Evolutionary conservation across 805 yeast genomes (phyloP), one percentile per base, ranked within the genome.

Genomic region (Hanseniaspora vineae): DNA sequence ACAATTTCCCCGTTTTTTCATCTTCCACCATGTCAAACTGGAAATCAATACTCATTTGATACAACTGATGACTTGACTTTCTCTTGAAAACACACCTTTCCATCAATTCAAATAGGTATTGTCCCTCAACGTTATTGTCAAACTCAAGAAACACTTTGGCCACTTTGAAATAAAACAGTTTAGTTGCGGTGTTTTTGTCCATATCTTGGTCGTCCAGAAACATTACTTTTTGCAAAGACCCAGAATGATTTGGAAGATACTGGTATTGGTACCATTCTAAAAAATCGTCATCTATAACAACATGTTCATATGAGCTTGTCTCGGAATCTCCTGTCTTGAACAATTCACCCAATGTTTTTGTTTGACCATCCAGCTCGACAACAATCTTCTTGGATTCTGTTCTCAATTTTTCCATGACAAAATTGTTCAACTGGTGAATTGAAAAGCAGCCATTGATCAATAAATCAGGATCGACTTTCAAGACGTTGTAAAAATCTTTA

Each of bases 401-500:
- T 23, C 56, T 60, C 40, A 68, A 46, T 46, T 67, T 68, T 10
- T 57, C 55, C 59, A 69, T 65, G 17, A 68, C 66, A n/a, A 64
- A 62, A 39, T 64, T 67, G 35, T 67, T 54, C 19, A 68, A 49
- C 51, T 61, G 61, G 31, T 60, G 51, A 43, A 57, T 61, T 10
- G 58, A 52, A 13, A 61, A 46, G 35, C 62, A 58, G 4, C 66
- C 64, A 46, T 58, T 59, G 20, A 62, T 45, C 17, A 56, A 44
- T 14, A 56, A 48, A 44, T 59, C 57, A 29, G 54, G 50, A 61
- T 90, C 98, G 37, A 92, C 97, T 63, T 90, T 90, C 68, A 97
- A 78, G 42, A 88, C 96, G 59, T 90, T 90, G 68, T 90, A 90
- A 61, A 90, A 92, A 65, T 90, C 72, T 39, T 71, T 53, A 45